Base-by-base conservation (phyloP, 2,329 filamentous ascomycete genomes). In the Nannizziopsis arthrosporioides region DNA sequence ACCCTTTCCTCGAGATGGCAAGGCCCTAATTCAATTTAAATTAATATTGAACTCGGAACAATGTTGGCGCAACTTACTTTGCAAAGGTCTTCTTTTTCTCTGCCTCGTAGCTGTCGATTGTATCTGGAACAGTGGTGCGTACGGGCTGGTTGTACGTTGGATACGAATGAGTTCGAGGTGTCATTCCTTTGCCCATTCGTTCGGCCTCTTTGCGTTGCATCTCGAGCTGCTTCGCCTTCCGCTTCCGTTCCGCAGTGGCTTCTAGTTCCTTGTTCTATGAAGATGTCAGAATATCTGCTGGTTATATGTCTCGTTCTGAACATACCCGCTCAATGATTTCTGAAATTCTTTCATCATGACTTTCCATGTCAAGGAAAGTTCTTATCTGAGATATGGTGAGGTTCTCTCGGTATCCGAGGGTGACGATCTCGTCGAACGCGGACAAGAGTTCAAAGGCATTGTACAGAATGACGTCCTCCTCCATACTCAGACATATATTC, bases 291-390 rank as follows among this genome's bases (percentile, higher is more conserved):
- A 19, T 18, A 18, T 18, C 18, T 44, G 35, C 57, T 56, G 35
- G 58, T 59, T 49, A 61, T 62, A 51, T 22, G 55, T 43, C 44
- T 52, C 17, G 45, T 17, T 34, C 19, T 34, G 41, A 27, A 60
- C 74, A 54, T 79, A 90, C 85, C 65, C 87, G 77, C 53, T 88
- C 87, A 63, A 95, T 95, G 54, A 95, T 98, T 64, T 95, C 92
- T 68, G 98, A 92, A 58, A 98, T 96, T 63, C 92, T 82, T 75
- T 98, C 92, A 70, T 98, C 93, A 62, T 98, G 92, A 68, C 84
- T 92, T 69, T 98, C 92, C 92, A 98, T 98, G 63, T 96, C 93
- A 57, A 98, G 69, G 75, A 98, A 98, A 2, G 92, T 95, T 77
- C 93, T 95, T 74, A 98, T 98, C 71, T 98, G 93, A 68, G 82